Conservation (phyloP, 1,284 basidiomycete genomes). For the Tylopilus sp. region DNA sequence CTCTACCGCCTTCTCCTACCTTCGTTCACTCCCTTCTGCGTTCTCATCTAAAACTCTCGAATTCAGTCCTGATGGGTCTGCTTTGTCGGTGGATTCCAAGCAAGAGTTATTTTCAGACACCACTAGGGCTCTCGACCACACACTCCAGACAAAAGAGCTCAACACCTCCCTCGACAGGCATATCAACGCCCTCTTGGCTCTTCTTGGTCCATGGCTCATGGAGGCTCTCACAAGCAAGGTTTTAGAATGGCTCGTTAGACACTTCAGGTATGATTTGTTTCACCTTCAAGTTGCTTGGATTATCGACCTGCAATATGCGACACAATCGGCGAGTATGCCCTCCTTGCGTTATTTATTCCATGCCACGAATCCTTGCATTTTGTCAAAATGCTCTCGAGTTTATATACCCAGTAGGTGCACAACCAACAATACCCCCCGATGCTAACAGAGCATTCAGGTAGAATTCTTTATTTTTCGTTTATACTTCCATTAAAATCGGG, state of each 20-base stretch:
- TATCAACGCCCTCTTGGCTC: conserved; percentile 74
- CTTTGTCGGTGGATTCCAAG: conserved; percentile 67
- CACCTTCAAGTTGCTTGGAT: not conserved
- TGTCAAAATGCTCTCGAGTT: conserved; percentile 91
- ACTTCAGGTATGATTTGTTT: conserved; percentile 79
- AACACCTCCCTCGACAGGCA: conserved; percentile 70
- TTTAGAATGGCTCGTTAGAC: conserved; percentile 96
- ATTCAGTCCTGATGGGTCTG: conserved; percentile 24
- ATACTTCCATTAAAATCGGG: conserved; percentile 83
- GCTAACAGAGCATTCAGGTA: conserved; percentile 46
- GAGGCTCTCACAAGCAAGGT: conserved; percentile 87
- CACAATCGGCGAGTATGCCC: conserved; percentile 91
- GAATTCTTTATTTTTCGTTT: conserved; percentile 68
- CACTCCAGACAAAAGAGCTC: conserved; percentile 77
- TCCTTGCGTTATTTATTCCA: conserved; percentile 90
- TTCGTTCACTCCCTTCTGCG: conserved; percentile 71
- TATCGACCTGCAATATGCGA: not conserved
- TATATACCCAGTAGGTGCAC: conserved; percentile 74
- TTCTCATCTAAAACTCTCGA: conserved; percentile 48
- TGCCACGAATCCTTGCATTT: conserved; percentile 98
- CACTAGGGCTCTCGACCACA: conserved; percentile 83
- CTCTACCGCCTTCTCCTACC: conserved; percentile 84
- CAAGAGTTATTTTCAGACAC: conserved; percentile 86
- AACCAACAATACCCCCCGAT: not conserved
- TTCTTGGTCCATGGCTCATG: conserved; percentile 86